Percentiles rank a stretch among this genome's conserved stretches.
These are phyloP conservation scores for Leccinum variicolor DNA, from an alignment of 768 basidiomycete genomes.

Conservation along the genomic window DNA sequence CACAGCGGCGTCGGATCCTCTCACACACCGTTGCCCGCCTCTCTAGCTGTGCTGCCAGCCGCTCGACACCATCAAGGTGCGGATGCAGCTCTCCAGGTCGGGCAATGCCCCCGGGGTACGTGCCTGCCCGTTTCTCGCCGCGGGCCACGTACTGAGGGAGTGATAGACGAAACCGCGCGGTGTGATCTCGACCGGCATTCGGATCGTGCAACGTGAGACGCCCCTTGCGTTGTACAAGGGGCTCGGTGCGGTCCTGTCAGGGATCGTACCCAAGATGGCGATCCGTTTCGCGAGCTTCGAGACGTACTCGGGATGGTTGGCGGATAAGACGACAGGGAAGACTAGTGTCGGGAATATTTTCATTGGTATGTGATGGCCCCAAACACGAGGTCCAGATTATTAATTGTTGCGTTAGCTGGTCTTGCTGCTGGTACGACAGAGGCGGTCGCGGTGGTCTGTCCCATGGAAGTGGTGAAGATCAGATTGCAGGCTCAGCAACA, in stretches of 20 bases:
- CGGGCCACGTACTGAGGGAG: background rate
- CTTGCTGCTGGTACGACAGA: slow-evolving; percentile 95
- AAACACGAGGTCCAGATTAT: background rate
- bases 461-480: slow-evolving; percentile 99
- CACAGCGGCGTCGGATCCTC: background rate
- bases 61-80: slow-evolving; percentile 98
- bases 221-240: slow-evolving; percentile 97
- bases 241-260: slow-evolving; percentile 91
- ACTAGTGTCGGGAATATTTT: slow-evolving; percentile 81
- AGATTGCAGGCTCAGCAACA: slow-evolving; percentile 96
- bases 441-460: slow-evolving; percentile 91
- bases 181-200: slow-evolving; percentile 85
- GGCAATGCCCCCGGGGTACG: slow-evolving; percentile 79
- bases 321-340: slow-evolving; percentile 73
- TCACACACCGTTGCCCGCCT: background rate
- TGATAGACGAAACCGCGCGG: slow-evolving; percentile 87
- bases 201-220: slow-evolving; percentile 88
- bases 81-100: slow-evolving; percentile 96
- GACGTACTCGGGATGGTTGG: slow-evolving; percentile 82
- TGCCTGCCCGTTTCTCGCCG: slow-evolving; percentile 16
- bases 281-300: slow-evolving; percentile 99
- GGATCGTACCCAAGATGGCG: slow-evolving; percentile 99
- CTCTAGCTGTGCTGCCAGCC: slow-evolving; percentile 79
- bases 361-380: slow-evolving; percentile 53
- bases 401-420: slow-evolving; percentile 60